Conservation (phyloP, 495 filamentous ascomycete genomes). For the Podospora tetraspora region DNA sequence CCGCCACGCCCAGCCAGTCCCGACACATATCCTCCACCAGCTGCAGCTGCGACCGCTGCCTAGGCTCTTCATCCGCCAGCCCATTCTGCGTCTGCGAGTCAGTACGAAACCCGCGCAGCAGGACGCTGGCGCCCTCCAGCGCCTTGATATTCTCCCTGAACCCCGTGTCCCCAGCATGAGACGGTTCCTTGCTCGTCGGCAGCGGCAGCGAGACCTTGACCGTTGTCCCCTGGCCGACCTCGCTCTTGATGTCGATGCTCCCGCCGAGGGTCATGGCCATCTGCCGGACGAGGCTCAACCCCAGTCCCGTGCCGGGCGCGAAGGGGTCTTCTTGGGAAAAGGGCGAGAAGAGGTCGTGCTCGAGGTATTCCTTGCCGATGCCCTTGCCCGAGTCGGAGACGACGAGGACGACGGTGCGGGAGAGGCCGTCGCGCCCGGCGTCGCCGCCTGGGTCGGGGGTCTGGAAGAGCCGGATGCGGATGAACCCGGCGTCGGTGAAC, state of each 20-base stretch:
- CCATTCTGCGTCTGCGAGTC: slow-evolving; percentile 14
- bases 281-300: slow-evolving; percentile 60
- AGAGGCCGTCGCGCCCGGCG: neutral
- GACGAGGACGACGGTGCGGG: slow-evolving; percentile 30
- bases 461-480: slow-evolving; percentile 55
- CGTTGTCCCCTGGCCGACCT: slow-evolving; percentile 53
- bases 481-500: slow-evolving; percentile 62
- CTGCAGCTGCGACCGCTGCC: slow-evolving; percentile 22
- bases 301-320: slow-evolving; percentile 60
- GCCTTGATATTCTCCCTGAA: slow-evolving; percentile 28
- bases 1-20: slow-evolving; percentile 25
- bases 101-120: slow-evolving; percentile 29
- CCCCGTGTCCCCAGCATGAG: slow-evolving; percentile 11
- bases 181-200: slow-evolving; percentile 14
- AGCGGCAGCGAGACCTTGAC: slow-evolving; percentile 50
- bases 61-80: slow-evolving; percentile 25
- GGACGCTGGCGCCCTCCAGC: slow-evolving; percentile 33
- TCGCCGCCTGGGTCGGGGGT: slow-evolving; percentile 27
- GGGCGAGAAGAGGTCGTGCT: slow-evolving; percentile 57
- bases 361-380: slow-evolving; percentile 61
- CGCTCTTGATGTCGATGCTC: slow-evolving; percentile 53
- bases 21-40: slow-evolving; percentile 24
- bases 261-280: slow-evolving; percentile 57
- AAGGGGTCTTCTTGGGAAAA: slow-evolving; percentile 67
- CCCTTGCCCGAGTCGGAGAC: slow-evolving; percentile 63